phyloP scores from a whole-genome alignment of 306 rosid species.

The Acacia melanoxylon region DNA sequence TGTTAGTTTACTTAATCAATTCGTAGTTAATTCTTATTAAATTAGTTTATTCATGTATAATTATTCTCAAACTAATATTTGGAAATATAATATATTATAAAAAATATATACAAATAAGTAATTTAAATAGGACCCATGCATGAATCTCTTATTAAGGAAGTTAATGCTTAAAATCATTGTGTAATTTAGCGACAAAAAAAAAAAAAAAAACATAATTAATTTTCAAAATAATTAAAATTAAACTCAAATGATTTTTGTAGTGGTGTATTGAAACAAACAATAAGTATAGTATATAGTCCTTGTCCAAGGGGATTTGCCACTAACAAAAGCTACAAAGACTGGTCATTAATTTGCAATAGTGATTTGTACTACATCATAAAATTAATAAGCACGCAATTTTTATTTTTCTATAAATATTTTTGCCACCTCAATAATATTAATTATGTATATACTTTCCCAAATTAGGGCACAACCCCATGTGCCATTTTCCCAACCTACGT shows the following conservation, averaged over 20 bases:
- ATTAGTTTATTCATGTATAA: too few relatives aligned
- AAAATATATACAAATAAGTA: too few relatives aligned
- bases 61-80: not conserved
- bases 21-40: too few relatives aligned
- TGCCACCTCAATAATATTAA: not conserved
- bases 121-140: not conserved
- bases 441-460: constrained; percentile 16
- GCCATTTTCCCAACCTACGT: constrained; percentile 31
- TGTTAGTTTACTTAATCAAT: too few relatives aligned
- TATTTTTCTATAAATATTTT: not conserved
- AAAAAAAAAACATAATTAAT: not conserved
- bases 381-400: not conserved
- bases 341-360: not conserved
- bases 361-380: not conserved
- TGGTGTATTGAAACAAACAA: not conserved
- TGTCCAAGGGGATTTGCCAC: not conserved
- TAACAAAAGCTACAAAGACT: not conserved
- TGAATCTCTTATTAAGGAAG: not conserved
- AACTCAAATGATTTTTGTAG: not conserved
- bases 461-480: constrained; percentile 46
- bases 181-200: not conserved
- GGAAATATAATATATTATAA: not conserved
- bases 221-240: not conserved
- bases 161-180: not conserved
- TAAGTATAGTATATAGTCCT: not conserved